Percentiles rank a stretch among this genome's conserved stretches.
These are phyloP conservation scores for Fraxinus sp. DNA, from an alignment of 305 asterid species.

Conservation along the genomic window DNA sequence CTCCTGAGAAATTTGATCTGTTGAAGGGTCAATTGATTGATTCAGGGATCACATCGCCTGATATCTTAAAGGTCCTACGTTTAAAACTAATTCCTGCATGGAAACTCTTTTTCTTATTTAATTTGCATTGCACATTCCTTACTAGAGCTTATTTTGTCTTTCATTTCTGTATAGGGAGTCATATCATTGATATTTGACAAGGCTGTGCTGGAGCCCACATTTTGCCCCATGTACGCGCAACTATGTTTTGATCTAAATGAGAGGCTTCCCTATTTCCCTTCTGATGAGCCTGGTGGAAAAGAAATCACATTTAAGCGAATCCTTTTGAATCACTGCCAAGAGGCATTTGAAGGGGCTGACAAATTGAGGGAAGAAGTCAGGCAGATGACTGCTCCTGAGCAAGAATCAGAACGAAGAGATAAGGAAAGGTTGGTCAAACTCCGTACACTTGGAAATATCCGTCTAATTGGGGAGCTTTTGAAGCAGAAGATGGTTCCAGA, in stretches of 20 bases:
- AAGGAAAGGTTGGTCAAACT: slow-evolving; percentile 72
- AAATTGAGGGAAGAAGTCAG: slow-evolving; percentile 70
- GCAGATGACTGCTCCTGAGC: slow-evolving; percentile 86
- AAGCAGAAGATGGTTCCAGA: slow-evolving; percentile 96
- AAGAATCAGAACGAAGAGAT: slow-evolving; percentile 73
- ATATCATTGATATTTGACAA: slow-evolving; percentile 93
- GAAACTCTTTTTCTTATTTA: neutral
- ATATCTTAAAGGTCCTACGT: slow-evolving; percentile 67
- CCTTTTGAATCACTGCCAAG: slow-evolving; percentile 83
- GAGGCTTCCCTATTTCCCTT: slow-evolving; percentile 83
- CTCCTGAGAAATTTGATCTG: slow-evolving; percentile 88
- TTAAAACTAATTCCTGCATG: neutral
- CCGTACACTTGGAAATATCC: slow-evolving; percentile 91
- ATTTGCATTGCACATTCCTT: neutral
- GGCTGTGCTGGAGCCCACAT: slow-evolving; percentile 94
- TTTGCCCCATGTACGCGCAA: slow-evolving; percentile 89
- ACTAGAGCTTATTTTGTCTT: slow-evolving; percentile 16
- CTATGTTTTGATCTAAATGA: slow-evolving; percentile 77
- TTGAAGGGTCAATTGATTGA: slow-evolving; percentile 81
- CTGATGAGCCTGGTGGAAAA: slow-evolving; percentile 85
- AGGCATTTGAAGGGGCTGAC: slow-evolving; percentile 87
- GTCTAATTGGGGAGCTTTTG: slow-evolving; percentile 91
- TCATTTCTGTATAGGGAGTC: slow-evolving; percentile 50
- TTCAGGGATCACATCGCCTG: slow-evolving; percentile 86
- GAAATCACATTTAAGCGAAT: slow-evolving; percentile 80